These are phyloP conservation scores for Phytophthora vignae DNA, from an alignment of 352 stramenopile genomes.

Conservation along the genomic window DNA sequence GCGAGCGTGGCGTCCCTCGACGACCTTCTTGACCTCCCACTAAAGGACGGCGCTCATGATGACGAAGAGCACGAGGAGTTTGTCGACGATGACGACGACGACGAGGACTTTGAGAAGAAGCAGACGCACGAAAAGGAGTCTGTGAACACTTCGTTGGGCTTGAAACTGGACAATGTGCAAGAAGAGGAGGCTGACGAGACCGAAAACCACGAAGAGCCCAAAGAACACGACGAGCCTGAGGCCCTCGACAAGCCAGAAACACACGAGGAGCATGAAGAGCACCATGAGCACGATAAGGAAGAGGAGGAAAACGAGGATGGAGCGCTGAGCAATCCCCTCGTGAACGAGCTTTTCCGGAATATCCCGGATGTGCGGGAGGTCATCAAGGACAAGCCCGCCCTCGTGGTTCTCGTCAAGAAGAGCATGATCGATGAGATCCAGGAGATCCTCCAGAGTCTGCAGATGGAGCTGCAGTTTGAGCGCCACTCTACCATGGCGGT, in stretches of 20 bases:
- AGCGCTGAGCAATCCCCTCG: conserved; percentile 56
- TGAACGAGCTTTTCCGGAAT: conserved; percentile 58
- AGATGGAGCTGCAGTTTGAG: conserved; percentile 86
- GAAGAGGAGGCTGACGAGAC: conserved; percentile 30
- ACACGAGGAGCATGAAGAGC: conserved; percentile 2
- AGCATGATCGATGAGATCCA: conserved; percentile 83
- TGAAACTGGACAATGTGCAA: conserved; percentile 37
- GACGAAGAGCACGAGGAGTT: conserved; percentile 41
- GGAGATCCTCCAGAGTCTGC: conserved; percentile 76
- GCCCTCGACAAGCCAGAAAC: conserved; percentile 4
- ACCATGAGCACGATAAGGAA: conserved; percentile 12
- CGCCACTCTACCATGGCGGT: conserved; percentile 71
- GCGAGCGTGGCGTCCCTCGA: conserved; percentile 41
- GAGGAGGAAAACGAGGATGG: conserved; percentile 28
- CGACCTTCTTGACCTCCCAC: conserved; percentile 37
- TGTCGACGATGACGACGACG: conserved; percentile 30
- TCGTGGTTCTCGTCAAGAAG: conserved; percentile 74
- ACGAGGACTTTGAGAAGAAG: conserved; percentile 17
- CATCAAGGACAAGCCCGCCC: conserved; percentile 61
- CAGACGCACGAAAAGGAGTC: conserved; percentile 16
- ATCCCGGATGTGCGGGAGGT: conserved; percentile 61
- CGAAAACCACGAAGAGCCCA: conserved; percentile 15
- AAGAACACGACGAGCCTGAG: not conserved
- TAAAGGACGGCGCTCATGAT: conserved; percentile 24
- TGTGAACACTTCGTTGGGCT: conserved; percentile 27